Conservation (phyloP, 78 protist genomes). For the Blattamonas nauphoetae region DNA sequence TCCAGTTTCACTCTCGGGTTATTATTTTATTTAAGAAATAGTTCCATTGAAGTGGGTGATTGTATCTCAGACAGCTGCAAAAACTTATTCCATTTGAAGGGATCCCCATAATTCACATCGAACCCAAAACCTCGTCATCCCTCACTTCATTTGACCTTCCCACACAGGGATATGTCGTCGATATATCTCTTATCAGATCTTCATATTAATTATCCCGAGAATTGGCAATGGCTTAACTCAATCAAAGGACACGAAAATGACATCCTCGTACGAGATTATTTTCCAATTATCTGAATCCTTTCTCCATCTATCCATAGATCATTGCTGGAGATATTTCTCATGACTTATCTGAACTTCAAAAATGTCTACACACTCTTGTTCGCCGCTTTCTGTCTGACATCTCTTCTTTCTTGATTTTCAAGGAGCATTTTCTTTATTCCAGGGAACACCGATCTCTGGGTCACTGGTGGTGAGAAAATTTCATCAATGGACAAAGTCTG, state of each 20-base stretch:
- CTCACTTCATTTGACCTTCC: too few species aligned
- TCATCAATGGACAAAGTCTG: background rate
- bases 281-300: background rate
- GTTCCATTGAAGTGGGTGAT: too few species aligned
- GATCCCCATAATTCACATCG: too few species aligned
- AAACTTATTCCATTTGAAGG: too few species aligned
- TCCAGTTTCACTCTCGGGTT: too few species aligned
- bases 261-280: background rate
- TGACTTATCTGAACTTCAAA: background rate
- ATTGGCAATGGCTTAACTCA: background rate
- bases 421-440: background rate
- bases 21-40: too few species aligned
- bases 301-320: background rate
- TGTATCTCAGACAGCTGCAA: too few species aligned
- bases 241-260: background rate
- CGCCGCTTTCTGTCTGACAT: background rate
- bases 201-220: background rate
- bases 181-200: background rate
- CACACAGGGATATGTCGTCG: background rate
- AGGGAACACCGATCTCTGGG: background rate
- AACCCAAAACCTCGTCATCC: too few species aligned
- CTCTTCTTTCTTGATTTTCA: background rate
- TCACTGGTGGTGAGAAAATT: background rate
- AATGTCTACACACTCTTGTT: background rate
- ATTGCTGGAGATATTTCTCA: background rate